Base-by-base conservation (phyloP, 768 basidiomycete genomes). In the Leccinum uliginosum region DNA sequence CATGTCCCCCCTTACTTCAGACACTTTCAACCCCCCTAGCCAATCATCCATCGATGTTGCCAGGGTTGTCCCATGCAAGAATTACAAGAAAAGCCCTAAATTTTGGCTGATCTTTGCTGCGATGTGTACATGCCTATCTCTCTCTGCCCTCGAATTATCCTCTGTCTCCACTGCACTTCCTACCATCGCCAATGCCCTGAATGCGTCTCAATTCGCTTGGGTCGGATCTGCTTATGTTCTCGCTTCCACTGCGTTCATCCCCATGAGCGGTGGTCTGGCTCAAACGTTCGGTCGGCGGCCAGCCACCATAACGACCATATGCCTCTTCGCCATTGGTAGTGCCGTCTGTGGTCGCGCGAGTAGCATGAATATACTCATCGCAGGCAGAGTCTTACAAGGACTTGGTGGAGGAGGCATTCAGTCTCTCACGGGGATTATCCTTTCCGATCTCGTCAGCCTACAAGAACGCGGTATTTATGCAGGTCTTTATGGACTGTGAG, bases 391-490 rank as follows among this genome's bases (percentile, higher is more conserved):
- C 67, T 53, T 77, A 29, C 76, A 77, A 59, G 76, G 76, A 3
- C 54, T 75, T 1, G 78, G 78, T 5, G 73, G 70, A 7, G 80
- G 79, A 1, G 73, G 71, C 1, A 73, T 79, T 15, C 59, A 72
- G 21, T 65, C 74, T 9, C 57, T 76, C 9, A 65, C 69, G 2
- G 72, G 74, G 7, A 80, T 82, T 40, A 68, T 82, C 43, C 51
- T 80, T 5, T 66, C 73, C 14, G 81, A 83, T 57, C 62, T 83
- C 3, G 76, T 82, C 12, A 71, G 78, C 3, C 68, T 83, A 8
- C 45, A 65, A 12, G 77, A 80, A 45, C 73, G 81, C 7, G 81
- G 81, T 3, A 34, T 58, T 1, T 78, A 72, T 57, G 59, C 65
- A 3, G 75, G 73, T 8, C 51, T 80, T 17, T 66, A 77, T 19